These are phyloP conservation scores for Prinsepia uniflora DNA, from an alignment of 306 rosid species.

Conservation along the genomic window DNA sequence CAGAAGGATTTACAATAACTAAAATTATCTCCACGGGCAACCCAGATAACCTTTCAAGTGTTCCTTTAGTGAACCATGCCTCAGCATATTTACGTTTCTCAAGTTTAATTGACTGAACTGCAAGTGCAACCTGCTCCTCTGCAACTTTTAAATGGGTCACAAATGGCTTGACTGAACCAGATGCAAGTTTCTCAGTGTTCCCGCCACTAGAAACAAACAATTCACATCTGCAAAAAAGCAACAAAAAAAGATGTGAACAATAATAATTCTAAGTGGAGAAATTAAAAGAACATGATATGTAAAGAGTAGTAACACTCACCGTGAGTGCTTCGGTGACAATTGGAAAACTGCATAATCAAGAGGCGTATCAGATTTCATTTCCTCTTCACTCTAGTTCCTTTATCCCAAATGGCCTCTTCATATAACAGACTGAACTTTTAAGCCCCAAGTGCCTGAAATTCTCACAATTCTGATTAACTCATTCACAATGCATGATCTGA, in stretches of 20 bases:
- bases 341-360: conserved; percentile 90
- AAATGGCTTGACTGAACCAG: conserved; percentile 87
- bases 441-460: conserved; percentile 16
- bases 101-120: conserved; percentile 72
- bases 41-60: conserved; percentile 74
- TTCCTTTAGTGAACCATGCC: conserved; percentile 93
- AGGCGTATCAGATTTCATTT: conserved; percentile 87
- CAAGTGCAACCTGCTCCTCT: conserved; percentile 76
- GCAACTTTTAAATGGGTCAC: conserved; percentile 76
- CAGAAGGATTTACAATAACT: not conserved
- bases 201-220: conserved; percentile 72
- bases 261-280: conserved; percentile 8
- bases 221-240: conserved; percentile 63
- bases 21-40: conserved; percentile 6
- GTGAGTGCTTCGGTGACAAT: conserved; percentile 82
- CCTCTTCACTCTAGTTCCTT: conserved; percentile 26
- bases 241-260: conserved; percentile 13
- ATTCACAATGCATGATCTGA: conserved; percentile 35
- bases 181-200: conserved; percentile 75
- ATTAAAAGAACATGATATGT: conserved; percentile 7
- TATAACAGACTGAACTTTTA: conserved; percentile 27
- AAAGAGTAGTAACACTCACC: conserved; percentile 44
- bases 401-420: conserved; percentile 40
- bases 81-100: conserved; percentile 57
- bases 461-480: conserved; percentile 17